Evolutionary conservation across 768 basidiomycete species (phyloP), one percentile per base, ranked within the genome.

Genomic region (Suillus placidus): DNA sequence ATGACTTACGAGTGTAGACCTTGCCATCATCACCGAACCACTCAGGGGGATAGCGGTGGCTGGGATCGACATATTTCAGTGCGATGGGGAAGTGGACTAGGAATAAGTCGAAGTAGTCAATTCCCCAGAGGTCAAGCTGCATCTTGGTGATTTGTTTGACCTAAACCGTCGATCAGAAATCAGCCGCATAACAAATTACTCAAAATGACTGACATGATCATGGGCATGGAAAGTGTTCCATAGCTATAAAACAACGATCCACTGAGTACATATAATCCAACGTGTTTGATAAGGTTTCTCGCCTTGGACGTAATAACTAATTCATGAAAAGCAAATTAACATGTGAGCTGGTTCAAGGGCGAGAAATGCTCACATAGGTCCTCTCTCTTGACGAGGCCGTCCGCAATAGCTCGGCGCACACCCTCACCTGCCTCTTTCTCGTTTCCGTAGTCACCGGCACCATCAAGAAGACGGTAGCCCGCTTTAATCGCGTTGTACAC

Each of bases 171-270:
- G 0, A 49, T 58, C 57, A 58, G 16, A 40, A 40, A 40, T 61
- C 52, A 64, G 37, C 23, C 52, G 20, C 26, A 64, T 62, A 20
- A 51, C 18, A 14, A 34, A 18, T 16, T 35, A 52, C 47, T 42
- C 14, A 30, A 37, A 4, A 23, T 42, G 12, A 51, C 86, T 77
- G 70, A 90, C 92, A 72, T 89, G 88, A 63, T 94, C 89, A 65
- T 83, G 85, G 55, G 89, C 87, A 73, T 97, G 93, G 82, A 90
- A 93, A 6, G 92, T 93, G 78, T 95, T 95, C 94, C 94, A 95
- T 42, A 95, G 81, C 88, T 89, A 68, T 63, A 20, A 18, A 55
- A 70, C 26, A 72, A 65, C 63, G 20, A 10, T 37, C 20, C 32
- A 26, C 42, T 64, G 58, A 45, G 52, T 30, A n/a, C n/a, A n/a